Base-by-base conservation (phyloP, 768 basidiomycete genomes). In the Naematelia encephala region DNA sequence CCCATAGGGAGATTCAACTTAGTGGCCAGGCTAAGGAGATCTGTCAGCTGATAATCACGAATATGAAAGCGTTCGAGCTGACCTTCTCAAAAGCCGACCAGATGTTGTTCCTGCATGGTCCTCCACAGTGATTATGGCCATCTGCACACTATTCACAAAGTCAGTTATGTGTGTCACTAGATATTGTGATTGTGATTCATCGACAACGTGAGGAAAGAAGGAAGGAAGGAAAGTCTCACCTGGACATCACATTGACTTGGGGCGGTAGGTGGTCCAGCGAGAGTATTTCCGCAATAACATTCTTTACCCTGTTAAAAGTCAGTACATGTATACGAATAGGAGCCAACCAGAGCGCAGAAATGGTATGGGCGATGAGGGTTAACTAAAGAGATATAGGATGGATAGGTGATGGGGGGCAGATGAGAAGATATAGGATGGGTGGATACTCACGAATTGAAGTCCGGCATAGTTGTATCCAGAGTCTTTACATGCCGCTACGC, bases 71-170 rank as follows among this genome's bases (percentile, higher is more conserved):
- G n/a, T n/a, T n/a, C 34, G 8, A 39, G 34, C 34, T 39, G 27
- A 45, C 34, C 51, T 64, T 64, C 28, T 48, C 27, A 39, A 58
- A 51, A n/a, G 53, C 60, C 25, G 63, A 61, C 63, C 63, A 65
- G 57, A 65, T 59, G 51, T 65, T 65, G 50, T 65, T 65, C 19
- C 63, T 23, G 54, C 63, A 65, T 45, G 63, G 56, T 11, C 63
- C 63, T 51, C 63, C 63, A 34, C 63, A 65, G 28, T 39, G 34
- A 16, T 61, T 60, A 16, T 64, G 19, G 23, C 63, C 63, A 28
- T 64, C 56, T 19, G 63, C 46, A 53, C 63, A 65, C 63, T 61
- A 28, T 10, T n/a, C 11, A n/a, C n/a, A n/a, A 5, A 16, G 48
- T 57, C 56, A 57, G 48, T 13, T 13, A 30, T 13, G 22, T 14